These are phyloP conservation scores for Lignosus rhinocerotis DNA, from an alignment of 1,284 basidiomycete species.

Conservation along the genomic window DNA sequence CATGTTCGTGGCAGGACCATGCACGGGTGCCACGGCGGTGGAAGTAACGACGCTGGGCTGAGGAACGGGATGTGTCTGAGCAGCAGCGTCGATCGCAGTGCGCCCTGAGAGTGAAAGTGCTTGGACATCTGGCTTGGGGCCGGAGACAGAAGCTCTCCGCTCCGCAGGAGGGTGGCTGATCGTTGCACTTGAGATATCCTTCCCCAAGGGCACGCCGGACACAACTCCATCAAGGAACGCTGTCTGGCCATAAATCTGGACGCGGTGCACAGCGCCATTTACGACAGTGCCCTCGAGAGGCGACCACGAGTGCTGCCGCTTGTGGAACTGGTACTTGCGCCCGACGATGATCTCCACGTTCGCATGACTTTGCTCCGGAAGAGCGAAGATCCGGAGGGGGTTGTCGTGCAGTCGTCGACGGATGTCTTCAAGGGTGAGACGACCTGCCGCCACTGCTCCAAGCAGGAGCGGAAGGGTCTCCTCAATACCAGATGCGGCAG, in stretches of 20 bases:
- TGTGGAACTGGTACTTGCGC: conserved; percentile 65
- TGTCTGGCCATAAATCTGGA: conserved; percentile 91
- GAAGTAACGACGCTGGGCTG: conserved; percentile 7
- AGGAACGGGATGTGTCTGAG: conserved; percentile 8
- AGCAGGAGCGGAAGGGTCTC: conserved; percentile 90
- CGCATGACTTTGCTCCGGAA: conserved; percentile 85
- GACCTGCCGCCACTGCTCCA: conserved; percentile 81
- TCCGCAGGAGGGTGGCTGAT: conserved; percentile 51
- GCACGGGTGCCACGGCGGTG: conserved; percentile 21
- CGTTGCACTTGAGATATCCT: conserved; percentile 77
- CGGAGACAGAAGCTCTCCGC: conserved; percentile 29
- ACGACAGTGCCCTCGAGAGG: conserved; percentile 73
- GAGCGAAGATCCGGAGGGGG: conserved; percentile 88
- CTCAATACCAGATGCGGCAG: conserved; percentile 80
- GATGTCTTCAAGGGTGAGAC: conserved; percentile 85
- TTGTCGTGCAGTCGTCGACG: conserved; percentile 85
- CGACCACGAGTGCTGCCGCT: conserved; percentile 70
- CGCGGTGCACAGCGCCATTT: conserved; percentile 85
- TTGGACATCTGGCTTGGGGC: conserved; percentile 22
- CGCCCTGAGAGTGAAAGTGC: conserved; percentile 4
- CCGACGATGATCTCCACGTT: conserved; percentile 93
- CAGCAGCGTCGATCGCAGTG: conserved; percentile 13
- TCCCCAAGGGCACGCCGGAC: conserved; percentile 64
- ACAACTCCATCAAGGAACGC: conserved; percentile 89
- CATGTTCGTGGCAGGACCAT: conserved; percentile 42